Percentiles rank a stretch among this genome's conserved stretches.
Evolutionary conservation across 73 alveolate genomes (phyloP).

Genomic region (Symbiodinium natans): DNA sequence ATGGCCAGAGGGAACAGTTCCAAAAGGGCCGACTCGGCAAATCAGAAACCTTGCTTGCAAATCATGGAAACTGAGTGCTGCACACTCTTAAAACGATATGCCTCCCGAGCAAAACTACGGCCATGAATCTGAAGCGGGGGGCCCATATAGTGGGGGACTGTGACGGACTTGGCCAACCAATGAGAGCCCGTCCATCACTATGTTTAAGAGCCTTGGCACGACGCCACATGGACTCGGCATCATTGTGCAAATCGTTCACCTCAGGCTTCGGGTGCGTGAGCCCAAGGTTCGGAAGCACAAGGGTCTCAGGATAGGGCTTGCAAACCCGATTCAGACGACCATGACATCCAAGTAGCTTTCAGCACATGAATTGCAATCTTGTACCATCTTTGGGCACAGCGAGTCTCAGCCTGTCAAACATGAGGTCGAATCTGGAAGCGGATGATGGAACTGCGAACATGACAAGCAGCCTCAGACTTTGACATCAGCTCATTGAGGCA

Average conservation of each 20-base stretch:
- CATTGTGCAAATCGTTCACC: neutral
- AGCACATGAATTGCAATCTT: neutral
- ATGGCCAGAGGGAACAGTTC: constrained; percentile 6
- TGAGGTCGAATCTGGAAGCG: neutral
- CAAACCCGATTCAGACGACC: neutral
- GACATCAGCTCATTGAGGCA: neutral
- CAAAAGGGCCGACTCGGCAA: neutral
- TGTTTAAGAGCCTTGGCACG: neutral
- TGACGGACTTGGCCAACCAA: neutral
- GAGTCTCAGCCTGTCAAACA: neutral
- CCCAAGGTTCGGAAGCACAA: neutral
- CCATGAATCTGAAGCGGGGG: neutral
- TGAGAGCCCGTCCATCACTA: neutral
- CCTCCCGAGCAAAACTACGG: neutral
- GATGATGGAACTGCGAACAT: neutral
- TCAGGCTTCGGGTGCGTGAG: neutral
- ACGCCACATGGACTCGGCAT: neutral
- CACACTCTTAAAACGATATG: too few species aligned
- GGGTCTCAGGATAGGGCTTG: neutral
- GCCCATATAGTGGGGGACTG: neutral
- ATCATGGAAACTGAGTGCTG: neutral
- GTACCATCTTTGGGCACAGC: neutral
- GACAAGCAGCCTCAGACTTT: neutral
- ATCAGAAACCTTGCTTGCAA: neutral
- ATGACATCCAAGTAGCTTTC: neutral